Evolutionary conservation across 2,329 filamentous ascomycete species (phyloP).

Genomic region (Emmonsiellopsis sp.): DNA sequence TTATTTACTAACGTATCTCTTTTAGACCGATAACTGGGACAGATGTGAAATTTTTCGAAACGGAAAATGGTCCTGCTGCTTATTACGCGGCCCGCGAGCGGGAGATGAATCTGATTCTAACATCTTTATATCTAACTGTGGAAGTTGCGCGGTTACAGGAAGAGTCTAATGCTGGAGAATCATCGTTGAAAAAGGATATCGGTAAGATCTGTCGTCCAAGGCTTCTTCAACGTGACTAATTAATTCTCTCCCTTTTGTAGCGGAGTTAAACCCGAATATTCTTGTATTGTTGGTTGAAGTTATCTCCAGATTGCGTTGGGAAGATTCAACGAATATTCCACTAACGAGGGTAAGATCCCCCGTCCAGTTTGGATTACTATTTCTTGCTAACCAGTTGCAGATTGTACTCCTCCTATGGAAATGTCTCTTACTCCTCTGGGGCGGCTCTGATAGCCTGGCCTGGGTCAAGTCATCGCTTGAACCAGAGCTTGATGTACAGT

Average conservation of each 20-base stretch:
- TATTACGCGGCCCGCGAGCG: slow-evolving; percentile 28
- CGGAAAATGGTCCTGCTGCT: slow-evolving; percentile 23
- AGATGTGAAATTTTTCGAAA: slow-evolving; percentile 15
- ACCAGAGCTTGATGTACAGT: slow-evolving; percentile 40
- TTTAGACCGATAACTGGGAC: not conserved
- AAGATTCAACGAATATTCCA: slow-evolving; percentile 43
- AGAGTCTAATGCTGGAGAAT: slow-evolving; percentile 4
- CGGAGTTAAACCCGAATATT: slow-evolving; percentile 55
- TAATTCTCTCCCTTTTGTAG: slow-evolving; percentile 28
- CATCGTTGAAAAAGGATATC: slow-evolving; percentile 8
- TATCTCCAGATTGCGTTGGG: slow-evolving; percentile 62
- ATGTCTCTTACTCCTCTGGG: slow-evolving; percentile 74
- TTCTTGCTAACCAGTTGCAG: slow-evolving; percentile 26
- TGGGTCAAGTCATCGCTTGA: slow-evolving; percentile 62
- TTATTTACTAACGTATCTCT: not conserved
- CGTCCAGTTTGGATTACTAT: not conserved
- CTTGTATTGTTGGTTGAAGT: slow-evolving; percentile 63
- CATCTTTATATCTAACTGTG: slow-evolving; percentile 32
- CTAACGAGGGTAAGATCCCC: slow-evolving; percentile 49
- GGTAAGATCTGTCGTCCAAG: slow-evolving; percentile 7
- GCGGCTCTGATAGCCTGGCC: slow-evolving; percentile 63
- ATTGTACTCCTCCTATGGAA: slow-evolving; percentile 88
- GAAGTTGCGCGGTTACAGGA: slow-evolving; percentile 32
- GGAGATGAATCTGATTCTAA: slow-evolving; percentile 34
- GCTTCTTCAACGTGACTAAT: not conserved